Evolutionary conservation across 805 yeast genomes (phyloP), one percentile per base, ranked within the genome.

Genomic region (Alloascoidea hylecoeti): DNA sequence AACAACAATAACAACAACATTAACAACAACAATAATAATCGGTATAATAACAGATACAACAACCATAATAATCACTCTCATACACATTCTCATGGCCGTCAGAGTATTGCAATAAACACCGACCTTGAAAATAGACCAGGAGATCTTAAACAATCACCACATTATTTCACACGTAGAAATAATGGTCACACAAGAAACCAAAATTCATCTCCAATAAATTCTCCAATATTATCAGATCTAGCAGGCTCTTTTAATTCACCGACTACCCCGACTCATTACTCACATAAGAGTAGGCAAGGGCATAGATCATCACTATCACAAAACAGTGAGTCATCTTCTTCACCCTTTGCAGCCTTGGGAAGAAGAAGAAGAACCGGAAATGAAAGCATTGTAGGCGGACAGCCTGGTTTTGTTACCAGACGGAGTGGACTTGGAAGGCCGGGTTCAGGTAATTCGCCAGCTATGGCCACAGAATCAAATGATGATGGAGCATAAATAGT

Each of bases 341-440:
- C 30, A 23, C 30, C 30, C 9, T 23, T 23, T 23, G 30, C 30
- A 9, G 30, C 30, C n/a, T n/a, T 23, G 9, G 30, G 30, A 23
- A 23, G 30, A 23, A 9, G 30, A n/a, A 9, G 30, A 23, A 9
- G 30, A n/a, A 23, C n/a, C 13, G 30, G 30, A n/a, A 23, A 23
- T n/a, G n/a, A n/a, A 9, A 23, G 30, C 30, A 23, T 23, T 23
- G 30, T 23, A 9, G 30, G 30, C 9, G 30, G 30, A 23, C 30
- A 23, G n/a, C 30, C 30, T 9, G 30, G 30, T 9, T 23, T 23
- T 23, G 30, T 23, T n/a, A 23, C 9, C 30, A 23, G 30, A n/a
- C 9, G 30, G 30, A 23, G n/a, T 23, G 30, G 30, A 23, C 30
- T n/a, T n/a, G n/a, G 30, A n/a, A n/a, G n/a, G n/a, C n/a, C n/a